Evolutionary conservation across 306 rosid species (phyloP), one percentile per base, ranked within the genome.

Genomic region (Dryas octopetala): DNA sequence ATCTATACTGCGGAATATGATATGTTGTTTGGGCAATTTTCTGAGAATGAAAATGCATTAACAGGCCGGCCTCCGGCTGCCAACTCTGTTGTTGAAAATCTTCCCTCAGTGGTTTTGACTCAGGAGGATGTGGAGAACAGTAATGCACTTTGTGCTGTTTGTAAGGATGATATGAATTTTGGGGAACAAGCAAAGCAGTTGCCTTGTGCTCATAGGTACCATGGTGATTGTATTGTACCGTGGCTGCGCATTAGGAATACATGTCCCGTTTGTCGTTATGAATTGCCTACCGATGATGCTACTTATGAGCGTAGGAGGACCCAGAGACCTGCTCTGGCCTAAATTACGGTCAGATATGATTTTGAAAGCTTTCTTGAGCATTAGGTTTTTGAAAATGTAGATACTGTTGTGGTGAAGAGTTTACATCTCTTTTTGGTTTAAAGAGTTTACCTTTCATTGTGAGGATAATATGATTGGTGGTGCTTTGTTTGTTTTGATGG

Each of bases 211-310:
- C 98, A 93, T 82, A 81, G 86, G 4, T 93, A 89, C 66, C 98
- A 93, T 70, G 88, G 87, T 4, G 92, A 87, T 16, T 93, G 98
- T 82, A 93, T 93, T 77, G 78, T 81, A 16, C 96, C 94, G 0
- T 91, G 97, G 98, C 62, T 93, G 79, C 89, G 83, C 7, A 93
- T 93, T 66, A 64, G 93, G 71, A 93, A 93, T 74, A 91, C 98
- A 4, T 93, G 98, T 68, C 97, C 98, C 41, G 93, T 93, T 45
- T 93, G 98, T 75, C 96, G 97, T 9, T 84, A 73, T 45, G 97
- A 93, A 81, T 79, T 88, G 61, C 93, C 91, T 3, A 91, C 98
- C 0, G 97, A 86, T 68, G 93, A 89, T 57, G 87, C 90, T 59
- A 87, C 88, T 12, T 90, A 87, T 79, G 98, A 93, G 79, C 91